Evolutionary conservation across 345 rosid genomes (phyloP), one percentile per base, ranked within the genome.

Genomic region (Brassica carinata): DNA sequence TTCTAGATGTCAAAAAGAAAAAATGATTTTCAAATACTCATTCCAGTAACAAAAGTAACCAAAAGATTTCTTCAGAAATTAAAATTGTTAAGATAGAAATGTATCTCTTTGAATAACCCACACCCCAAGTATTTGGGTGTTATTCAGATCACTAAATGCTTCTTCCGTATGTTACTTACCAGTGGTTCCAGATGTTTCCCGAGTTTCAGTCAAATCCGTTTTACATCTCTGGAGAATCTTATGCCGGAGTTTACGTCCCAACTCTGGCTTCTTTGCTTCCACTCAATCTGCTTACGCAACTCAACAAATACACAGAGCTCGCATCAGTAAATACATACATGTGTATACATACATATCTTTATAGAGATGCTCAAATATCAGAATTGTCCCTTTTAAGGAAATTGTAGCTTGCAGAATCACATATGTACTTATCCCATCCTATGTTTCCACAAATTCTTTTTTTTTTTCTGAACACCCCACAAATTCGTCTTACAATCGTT

Each of bases 211-310:
- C 89, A 5, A 92, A 94, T 80, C 96, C 98, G 1, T 87, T 95
- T 75, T 95, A 85, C 78, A 85, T 95, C 78, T 64, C 99, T 8
- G 99, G 99, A 69, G 99, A 93, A 89, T 95, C 99, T 2, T 95
- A 95, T 77, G 97, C 99, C 8, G 98, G 98, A 74, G 79, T 95
- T 15, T 93, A 93, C 77, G 99, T 95, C 69, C 99, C 98, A 29
- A 95, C 92, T 78, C 99, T 95, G 84, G 88, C 92, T 77, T 77
- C 48, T 66, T 45, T 66, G 27, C 48, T 11, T 66, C 77, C 82
- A 72, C 73, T 66, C 67, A 72, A 43, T 33, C 31, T 64, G 48
- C 62, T 64, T 38, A 31, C 15, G 67, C 40, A 64, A 64, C 68
- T 3, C 19, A 62, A 62, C 17, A 62, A 14, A 11, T 11, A 62